Evolutionary conservation across 179 eudicot species (phyloP).

Genomic region (Corrigiola litoralis): DNA sequence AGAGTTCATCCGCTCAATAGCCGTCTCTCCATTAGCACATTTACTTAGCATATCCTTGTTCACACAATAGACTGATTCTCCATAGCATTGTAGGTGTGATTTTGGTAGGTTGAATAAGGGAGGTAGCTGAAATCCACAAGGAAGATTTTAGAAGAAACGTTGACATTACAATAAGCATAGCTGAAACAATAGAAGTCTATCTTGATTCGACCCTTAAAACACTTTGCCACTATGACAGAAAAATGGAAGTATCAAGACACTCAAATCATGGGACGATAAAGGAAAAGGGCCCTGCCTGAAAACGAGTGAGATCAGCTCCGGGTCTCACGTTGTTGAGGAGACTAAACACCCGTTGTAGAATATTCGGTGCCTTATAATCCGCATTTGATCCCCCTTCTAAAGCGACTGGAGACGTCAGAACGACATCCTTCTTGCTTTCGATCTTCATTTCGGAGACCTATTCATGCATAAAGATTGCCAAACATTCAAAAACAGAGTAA

Average conservation of each 20-base stretch:
- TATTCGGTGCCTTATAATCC: slow-evolving; percentile 55
- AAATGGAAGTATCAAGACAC: no score
- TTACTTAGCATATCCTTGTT: slow-evolving; percentile 43
- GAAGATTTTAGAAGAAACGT: not conserved
- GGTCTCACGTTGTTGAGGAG: slow-evolving; percentile 51
- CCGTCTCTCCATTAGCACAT: slow-evolving; percentile 40
- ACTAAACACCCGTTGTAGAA: slow-evolving; percentile 51
- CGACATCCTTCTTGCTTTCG: slow-evolving; percentile 14
- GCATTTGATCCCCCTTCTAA: slow-evolving; percentile 33
- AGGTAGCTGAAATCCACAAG: slow-evolving; percentile 45
- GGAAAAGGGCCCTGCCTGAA: slow-evolving; percentile 34
- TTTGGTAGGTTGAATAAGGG: slow-evolving; percentile 78
- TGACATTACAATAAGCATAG: no score
- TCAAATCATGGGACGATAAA: not conserved
- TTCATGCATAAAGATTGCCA: not conserved
- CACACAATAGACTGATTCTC: slow-evolving; percentile 59
- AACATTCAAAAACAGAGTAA: not conserved
- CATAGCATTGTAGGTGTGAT: slow-evolving; percentile 74
- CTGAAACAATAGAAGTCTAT: no score
- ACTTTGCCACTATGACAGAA: no score
- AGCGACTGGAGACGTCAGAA: slow-evolving; percentile 54
- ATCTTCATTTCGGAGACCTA: slow-evolving; percentile 14
- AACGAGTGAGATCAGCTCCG: slow-evolving; percentile 67
- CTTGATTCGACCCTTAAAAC: no score
- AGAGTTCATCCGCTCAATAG: slow-evolving; percentile 43